phyloP scores from a whole-genome alignment of 2,329 filamentous ascomycete genomes.

The Neonectria sp. region DNA sequence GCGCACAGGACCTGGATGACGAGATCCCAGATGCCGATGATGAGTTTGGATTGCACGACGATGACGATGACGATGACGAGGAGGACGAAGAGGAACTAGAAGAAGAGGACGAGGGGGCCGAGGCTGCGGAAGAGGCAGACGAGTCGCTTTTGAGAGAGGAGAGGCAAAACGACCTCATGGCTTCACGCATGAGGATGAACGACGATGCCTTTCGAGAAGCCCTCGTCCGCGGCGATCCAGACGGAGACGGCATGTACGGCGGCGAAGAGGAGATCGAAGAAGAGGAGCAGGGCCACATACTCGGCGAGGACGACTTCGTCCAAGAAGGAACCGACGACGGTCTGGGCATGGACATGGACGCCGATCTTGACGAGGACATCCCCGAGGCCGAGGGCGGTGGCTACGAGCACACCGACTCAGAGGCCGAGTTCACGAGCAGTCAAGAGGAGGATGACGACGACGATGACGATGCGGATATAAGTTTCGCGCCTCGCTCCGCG shows the following conservation, averaged over 20 bases:
- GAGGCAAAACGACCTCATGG: conserved; percentile 64
- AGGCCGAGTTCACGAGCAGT: conserved; percentile 72
- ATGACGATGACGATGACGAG: conserved; percentile 59
- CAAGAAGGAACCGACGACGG: conserved; percentile 49
- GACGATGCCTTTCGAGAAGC: conserved; percentile 76
- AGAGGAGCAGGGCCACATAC: conserved; percentile 70
- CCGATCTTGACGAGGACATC: conserved; percentile 80
- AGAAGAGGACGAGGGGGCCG: conserved; percentile 56
- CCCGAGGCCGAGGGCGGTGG: conserved; percentile 75
- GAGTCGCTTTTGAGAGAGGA: conserved; percentile 60
- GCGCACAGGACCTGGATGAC: conserved; percentile 76
- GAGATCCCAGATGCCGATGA: conserved; percentile 79
- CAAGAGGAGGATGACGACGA: conserved; percentile 57
- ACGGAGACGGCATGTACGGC: conserved; percentile 66
- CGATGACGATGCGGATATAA: conserved; percentile 51
- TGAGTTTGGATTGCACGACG: conserved; percentile 66
- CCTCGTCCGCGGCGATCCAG: conserved; percentile 65
- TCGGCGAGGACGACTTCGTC: conserved; percentile 74
- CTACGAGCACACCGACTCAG: conserved; percentile 86
- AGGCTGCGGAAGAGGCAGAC: conserved; percentile 58
- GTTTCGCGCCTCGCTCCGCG: conserved; percentile 57
- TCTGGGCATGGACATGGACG: conserved; percentile 68
- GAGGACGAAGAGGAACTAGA: conserved; percentile 61
- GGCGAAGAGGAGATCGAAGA: conserved; percentile 69
- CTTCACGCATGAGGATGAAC: conserved; percentile 66